A percentile compares a stretch with the other conserved stretches of the same genome.
Evolutionary conservation across 2,329 filamentous ascomycete genomes (phyloP).

Genomic region (Drechslerella coelobrocha): DNA sequence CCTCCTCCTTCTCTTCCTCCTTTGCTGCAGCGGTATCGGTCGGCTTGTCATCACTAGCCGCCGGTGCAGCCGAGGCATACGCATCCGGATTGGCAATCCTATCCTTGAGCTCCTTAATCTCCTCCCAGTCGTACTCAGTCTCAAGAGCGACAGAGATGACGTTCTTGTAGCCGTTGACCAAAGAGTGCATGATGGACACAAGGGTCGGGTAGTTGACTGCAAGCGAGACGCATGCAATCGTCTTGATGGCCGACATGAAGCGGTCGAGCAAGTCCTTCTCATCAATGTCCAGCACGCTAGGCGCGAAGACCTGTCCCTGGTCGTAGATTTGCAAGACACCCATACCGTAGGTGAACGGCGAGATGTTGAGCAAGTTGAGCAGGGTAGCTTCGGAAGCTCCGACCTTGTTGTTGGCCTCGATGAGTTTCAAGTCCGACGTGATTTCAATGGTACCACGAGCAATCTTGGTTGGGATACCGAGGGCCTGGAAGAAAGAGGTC

Average conservation of each 20-base stretch:
- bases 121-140: slow-evolving; percentile 85
- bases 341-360: slow-evolving; percentile 99
- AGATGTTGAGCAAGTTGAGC: slow-evolving; percentile 99
- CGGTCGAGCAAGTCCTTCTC: slow-evolving; percentile 90
- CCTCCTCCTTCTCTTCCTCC: slow-evolving; percentile 67
- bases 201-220: slow-evolving; percentile 94
- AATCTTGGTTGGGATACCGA: slow-evolving; percentile 99
- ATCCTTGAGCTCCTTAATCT: slow-evolving; percentile 98
- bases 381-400: slow-evolving; percentile 98
- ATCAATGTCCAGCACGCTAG: slow-evolving; percentile 86
- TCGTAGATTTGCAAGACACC: slow-evolving; percentile 96
- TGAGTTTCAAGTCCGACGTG: slow-evolving; percentile 94
- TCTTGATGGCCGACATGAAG: slow-evolving; percentile 79
- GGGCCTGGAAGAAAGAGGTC: slow-evolving; percentile 99
- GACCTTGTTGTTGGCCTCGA: slow-evolving; percentile 91
- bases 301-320: slow-evolving; percentile 88
- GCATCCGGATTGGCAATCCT: slow-evolving; percentile 98
- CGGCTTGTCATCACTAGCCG: slow-evolving; percentile 65
- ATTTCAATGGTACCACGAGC: slow-evolving; percentile 99
- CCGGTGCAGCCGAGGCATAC: slow-evolving; percentile 83
- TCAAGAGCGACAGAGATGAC: slow-evolving; percentile 84
- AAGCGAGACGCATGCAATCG: slow-evolving; percentile 89
- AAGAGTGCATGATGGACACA: slow-evolving; percentile 92
- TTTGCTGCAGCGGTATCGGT: slow-evolving; percentile 64
- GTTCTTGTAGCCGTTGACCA: slow-evolving; percentile 99